Conservation (phyloP, 257 asterid genomes). For the Salvia rosmarinus region DNA sequence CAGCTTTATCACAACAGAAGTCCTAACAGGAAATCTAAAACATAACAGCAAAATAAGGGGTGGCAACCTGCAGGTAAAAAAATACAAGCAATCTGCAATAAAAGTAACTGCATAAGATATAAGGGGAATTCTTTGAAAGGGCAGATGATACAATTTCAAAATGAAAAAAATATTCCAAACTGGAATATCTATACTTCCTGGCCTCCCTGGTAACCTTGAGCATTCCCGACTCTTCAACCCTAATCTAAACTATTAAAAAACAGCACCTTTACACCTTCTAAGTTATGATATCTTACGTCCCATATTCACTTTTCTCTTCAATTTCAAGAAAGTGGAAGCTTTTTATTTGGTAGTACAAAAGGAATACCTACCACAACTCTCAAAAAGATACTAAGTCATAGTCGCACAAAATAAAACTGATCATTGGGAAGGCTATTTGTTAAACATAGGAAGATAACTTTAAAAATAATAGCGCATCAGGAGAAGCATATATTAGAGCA, state of each 20-base stretch:
- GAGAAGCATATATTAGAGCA: background rate
- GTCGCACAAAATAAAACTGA: background rate
- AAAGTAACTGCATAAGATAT: background rate
- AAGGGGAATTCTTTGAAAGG: background rate
- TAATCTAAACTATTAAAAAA: background rate
- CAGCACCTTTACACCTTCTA: background rate
- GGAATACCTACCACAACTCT: background rate
- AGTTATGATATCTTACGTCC: background rate
- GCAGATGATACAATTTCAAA: background rate
- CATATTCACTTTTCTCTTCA: background rate
- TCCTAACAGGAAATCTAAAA: background rate
- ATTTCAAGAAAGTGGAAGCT: background rate
- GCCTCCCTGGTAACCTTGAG: background rate
- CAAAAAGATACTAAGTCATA: background rate
- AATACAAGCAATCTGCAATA: background rate
- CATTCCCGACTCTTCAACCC: conserved; percentile 7
- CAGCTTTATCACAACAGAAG: background rate
- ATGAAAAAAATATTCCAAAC: background rate
- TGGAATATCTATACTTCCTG: background rate
- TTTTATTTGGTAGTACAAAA: background rate
- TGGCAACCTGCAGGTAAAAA: background rate
- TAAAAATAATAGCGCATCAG: background rate
- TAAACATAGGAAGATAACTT: background rate
- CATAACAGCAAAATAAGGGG: background rate
- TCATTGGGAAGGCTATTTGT: background rate